These are phyloP conservation scores for Allomyces macrogynus DNA, from an alignment of 192 early-diverging fungal species.

Conservation along the genomic window DNA sequence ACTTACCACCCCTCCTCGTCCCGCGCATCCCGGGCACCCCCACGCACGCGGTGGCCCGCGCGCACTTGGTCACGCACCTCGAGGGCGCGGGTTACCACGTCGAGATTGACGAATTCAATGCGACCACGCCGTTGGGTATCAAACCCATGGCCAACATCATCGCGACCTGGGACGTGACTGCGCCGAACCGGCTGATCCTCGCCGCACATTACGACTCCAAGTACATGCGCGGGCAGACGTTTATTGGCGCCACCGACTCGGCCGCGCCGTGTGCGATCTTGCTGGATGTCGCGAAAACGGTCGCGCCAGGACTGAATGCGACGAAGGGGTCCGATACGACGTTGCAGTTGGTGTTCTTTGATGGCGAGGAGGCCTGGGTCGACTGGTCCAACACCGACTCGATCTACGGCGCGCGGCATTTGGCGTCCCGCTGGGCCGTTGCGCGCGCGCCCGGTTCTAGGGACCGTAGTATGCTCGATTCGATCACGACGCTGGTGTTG, in stretches of 20 bases:
- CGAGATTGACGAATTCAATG: slow-evolving; percentile 57
- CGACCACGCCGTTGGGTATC: slow-evolving; percentile 51
- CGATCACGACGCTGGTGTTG: slow-evolving; percentile 69
- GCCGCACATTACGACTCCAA: slow-evolving; percentile 91
- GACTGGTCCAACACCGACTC: slow-evolving; percentile 65
- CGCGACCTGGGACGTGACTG: slow-evolving; percentile 63
- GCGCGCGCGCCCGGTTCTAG: slow-evolving; percentile 8
- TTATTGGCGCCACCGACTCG: slow-evolving; percentile 80
- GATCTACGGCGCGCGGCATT: slow-evolving; percentile 68
- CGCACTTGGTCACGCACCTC: slow-evolving; percentile 46
- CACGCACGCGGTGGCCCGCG: slow-evolving; percentile 42
- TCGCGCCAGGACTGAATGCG: slow-evolving; percentile 38
- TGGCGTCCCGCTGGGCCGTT: slow-evolving; percentile 62
- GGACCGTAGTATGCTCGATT: slow-evolving; percentile 20
- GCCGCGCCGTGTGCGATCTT: slow-evolving; percentile 79
- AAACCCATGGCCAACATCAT: slow-evolving; percentile 72
- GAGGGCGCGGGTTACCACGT: slow-evolving; percentile 51
- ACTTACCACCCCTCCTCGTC: slow-evolving; percentile 47
- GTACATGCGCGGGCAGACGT: slow-evolving; percentile 34
- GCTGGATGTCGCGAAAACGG: slow-evolving; percentile 52
- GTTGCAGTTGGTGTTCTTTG: slow-evolving; percentile 84
- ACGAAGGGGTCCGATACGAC: slow-evolving; percentile 23
- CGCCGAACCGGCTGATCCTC: slow-evolving; percentile 50
- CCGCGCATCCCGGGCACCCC: slow-evolving; percentile 59
- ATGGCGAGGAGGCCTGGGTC: slow-evolving; percentile 82